A percentile compares a stretch with the other conserved stretches of the same genome.
These are phyloP conservation scores for Heliamphora exappendiculata DNA, from an alignment of 148 eudicot genomes.

Conservation along the genomic window DNA sequence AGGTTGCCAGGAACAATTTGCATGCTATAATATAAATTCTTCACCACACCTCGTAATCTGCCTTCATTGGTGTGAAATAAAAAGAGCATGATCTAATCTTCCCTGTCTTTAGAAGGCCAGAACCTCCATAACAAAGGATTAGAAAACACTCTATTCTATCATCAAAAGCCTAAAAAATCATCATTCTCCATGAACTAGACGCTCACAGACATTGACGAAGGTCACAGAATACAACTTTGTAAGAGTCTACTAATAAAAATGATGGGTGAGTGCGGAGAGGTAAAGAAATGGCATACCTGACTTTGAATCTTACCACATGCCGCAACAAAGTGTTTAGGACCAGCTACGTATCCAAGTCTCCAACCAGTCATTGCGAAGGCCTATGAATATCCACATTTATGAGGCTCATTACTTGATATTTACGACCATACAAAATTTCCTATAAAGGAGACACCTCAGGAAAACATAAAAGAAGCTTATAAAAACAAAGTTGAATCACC, in stretches of 20 bases:
- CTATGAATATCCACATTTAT: constrained; percentile 21
- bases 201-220: not conserved
- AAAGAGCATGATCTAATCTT: not conserved
- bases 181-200: not conserved
- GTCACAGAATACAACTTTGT: not conserved
- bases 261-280: not conserved
- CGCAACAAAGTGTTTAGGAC: constrained; percentile 82
- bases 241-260: not conserved
- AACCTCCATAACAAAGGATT: not conserved
- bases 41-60: not conserved
- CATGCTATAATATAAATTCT: too few relatives aligned
- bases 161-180: not conserved
- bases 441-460: not conserved
- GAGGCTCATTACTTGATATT: not conserved
- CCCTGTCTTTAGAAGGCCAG: not conserved
- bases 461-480: not conserved
- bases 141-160: not conserved
- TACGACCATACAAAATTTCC: not conserved
- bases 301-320: constrained; percentile 97
- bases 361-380: constrained; percentile 99
- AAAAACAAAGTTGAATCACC: constrained; percentile 30
- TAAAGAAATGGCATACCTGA: constrained; percentile 46
- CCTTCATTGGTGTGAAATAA: not conserved
- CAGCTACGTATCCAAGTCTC: constrained; percentile 97
- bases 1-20: too few relatives aligned